Base-by-base conservation (phyloP, 352 stramenopile species). In the Peronosclerospora sorghi region DNA sequence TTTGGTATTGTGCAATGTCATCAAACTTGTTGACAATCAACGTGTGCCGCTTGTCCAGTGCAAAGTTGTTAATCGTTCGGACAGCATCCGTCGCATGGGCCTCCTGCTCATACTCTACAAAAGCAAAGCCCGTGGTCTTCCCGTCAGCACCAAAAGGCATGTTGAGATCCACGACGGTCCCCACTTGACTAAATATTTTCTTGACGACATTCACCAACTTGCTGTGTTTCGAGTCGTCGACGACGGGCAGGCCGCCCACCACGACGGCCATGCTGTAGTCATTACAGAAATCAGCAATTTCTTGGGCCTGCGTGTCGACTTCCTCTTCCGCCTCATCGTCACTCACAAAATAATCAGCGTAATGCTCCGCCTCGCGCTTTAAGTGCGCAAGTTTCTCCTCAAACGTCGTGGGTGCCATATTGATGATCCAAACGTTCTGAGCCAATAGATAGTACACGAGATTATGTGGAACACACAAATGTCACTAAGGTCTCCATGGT, bases 1-100 rank as follows among this genome's bases (percentile, higher is more conserved):
- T 58, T 47, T 65, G 42, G 51, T 76, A 94, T 50, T 85, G 86
- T 6, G 83, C 67, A 41, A 97, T 54, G 35, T 97, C 86, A 10
- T 69, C 56, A 62, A 97, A 97, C 39, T 82, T 80, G 59, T 88
- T 93, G 9, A 98, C 93, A 37, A 90, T 79, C 45, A 98, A 74
- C 15, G 73, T 85, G 73, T 99, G 95, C 54, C 90, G 96, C 70
- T 98, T 98, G 72, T 98, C 96, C 36, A 98, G 68, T 23, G 73
- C 75, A 49, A 90, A 89, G 59, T 87, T 87, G 63, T 93, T 68
- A 53, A 89, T 84, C 42, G 73, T 89, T 29, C 73, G 76, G 46
- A 89, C 70, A 20, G 80, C 80, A 48, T 93, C 79, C 28, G 68
- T 76, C 32, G 75, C 80, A 44, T 86, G 64, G 14, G 68, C 55